These are phyloP conservation scores for Myxozyma udenii DNA, from an alignment of 805 yeast genomes.

Conservation along the genomic window DNA sequence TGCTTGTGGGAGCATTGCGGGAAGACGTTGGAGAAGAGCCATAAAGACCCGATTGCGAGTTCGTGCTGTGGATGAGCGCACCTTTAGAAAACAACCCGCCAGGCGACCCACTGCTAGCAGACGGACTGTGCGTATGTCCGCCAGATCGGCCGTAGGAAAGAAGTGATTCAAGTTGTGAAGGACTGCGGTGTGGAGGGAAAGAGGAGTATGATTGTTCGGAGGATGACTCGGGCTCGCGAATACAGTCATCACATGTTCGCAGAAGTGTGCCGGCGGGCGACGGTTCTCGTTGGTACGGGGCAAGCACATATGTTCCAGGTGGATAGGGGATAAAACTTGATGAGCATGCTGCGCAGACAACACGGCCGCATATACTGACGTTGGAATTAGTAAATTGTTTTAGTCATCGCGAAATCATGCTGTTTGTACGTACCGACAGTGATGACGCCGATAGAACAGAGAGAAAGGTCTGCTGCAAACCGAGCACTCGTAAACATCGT, in stretches of 20 bases:
- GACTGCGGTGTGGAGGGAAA: not conserved
- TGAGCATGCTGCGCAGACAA: slow-evolving; percentile 72
- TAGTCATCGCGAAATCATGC: not conserved
- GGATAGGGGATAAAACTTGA: slow-evolving; percentile 51
- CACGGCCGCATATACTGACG: slow-evolving; percentile 60
- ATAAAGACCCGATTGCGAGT: not conserved
- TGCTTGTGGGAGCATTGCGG: not conserved
- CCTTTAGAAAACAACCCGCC: slow-evolving; percentile 20
- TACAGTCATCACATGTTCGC: slow-evolving; percentile 74
- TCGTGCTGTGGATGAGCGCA: slow-evolving; percentile 17
- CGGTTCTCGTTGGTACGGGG: slow-evolving; percentile 48
- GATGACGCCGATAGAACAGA: slow-evolving; percentile 71
- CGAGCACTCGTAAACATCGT: slow-evolving; percentile 50
- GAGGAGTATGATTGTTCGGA: slow-evolving; percentile 41
- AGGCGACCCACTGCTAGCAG: slow-evolving; percentile 5
- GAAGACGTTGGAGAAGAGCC: slow-evolving; percentile 24
- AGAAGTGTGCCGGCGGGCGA: slow-evolving; percentile 57
- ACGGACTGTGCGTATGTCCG: slow-evolving; percentile 15
- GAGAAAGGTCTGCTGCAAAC: slow-evolving; percentile 54
- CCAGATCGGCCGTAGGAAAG: slow-evolving; percentile 2
- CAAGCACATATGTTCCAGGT: slow-evolving; percentile 55
- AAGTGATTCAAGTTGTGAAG: not conserved
- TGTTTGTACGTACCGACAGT: slow-evolving; percentile 51
- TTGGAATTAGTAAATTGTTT: not conserved
- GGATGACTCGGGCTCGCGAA: slow-evolving; percentile 55